Conservation (phyloP, 2,329 filamentous ascomycete species). For the Aspergillus tubingensis region DNA sequence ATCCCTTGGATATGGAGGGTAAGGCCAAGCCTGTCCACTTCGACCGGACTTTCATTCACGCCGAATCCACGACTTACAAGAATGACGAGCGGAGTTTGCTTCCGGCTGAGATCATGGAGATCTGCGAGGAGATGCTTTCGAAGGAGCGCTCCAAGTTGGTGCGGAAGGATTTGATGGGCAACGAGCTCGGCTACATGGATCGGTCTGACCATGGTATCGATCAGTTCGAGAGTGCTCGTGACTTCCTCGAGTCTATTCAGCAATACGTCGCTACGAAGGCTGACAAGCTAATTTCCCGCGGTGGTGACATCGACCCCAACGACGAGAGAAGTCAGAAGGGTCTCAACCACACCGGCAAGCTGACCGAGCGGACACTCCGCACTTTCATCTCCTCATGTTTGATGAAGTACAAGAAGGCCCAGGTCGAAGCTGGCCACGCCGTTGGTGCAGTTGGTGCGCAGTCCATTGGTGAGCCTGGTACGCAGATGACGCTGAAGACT, state of each 20-base stretch:
- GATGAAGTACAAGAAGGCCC: slow-evolving; percentile 85
- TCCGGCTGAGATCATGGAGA: slow-evolving; percentile 69
- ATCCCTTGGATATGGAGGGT: slow-evolving; percentile 97
- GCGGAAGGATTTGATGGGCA: slow-evolving; percentile 62
- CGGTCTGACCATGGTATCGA: slow-evolving; percentile 68
- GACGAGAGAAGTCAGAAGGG: slow-evolving; percentile 36
- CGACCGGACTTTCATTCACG: slow-evolving; percentile 83
- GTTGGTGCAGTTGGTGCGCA: slow-evolving; percentile 96
- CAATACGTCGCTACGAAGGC: slow-evolving; percentile 68
- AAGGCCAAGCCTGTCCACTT: slow-evolving; percentile 91
- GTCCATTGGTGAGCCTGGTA: slow-evolving; percentile 96
- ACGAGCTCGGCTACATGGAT: slow-evolving; percentile 69
- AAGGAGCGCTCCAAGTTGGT: slow-evolving; percentile 66
- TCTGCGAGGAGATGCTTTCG: slow-evolving; percentile 69
- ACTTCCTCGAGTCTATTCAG: slow-evolving; percentile 77
- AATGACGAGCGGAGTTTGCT: slow-evolving; percentile 73
- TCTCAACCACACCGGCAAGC: slow-evolving; percentile 75
- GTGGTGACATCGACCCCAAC: slow-evolving; percentile 33
- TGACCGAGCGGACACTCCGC: slow-evolving; percentile 72
- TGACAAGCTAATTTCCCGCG: slow-evolving; percentile 55
- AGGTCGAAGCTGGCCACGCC: slow-evolving; percentile 90
- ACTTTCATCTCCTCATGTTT: slow-evolving; percentile 81
- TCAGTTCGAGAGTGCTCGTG: slow-evolving; percentile 77
- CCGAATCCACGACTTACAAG: slow-evolving; percentile 73
- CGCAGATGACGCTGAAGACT: slow-evolving; percentile 98